Base-by-base conservation (phyloP, 2,329 filamentous ascomycete species). In the Pseudocercospora musae region DNA sequence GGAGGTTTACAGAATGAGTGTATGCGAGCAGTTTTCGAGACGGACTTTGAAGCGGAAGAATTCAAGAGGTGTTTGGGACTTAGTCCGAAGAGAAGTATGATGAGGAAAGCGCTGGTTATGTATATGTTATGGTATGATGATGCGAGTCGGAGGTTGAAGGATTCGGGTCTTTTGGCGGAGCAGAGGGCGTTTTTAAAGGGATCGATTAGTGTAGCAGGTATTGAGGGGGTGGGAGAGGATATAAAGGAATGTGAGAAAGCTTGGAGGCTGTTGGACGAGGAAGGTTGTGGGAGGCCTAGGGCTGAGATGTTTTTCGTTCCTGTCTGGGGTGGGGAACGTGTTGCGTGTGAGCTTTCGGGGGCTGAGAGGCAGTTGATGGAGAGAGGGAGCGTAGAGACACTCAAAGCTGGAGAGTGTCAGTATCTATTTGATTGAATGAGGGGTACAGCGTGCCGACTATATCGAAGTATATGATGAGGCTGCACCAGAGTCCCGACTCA, bases 101-200 rank as follows among this genome's bases (percentile, higher is more conserved):
- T 58, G 56, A 37, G 60, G 37, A 46, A 27, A 15, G 60, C 60
- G 40, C 42, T 62, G 49, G 11, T 62, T n/a, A 25, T n/a, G 20
- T 42, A 58, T 20, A 58, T 62, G 56, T 50, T 62, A 6, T 58
- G 55, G 55, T 49, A 18, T 25, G 60, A 62, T 52, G 42, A 49
- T 54, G 4, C 54, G 48, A 48, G 44, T 48, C 18, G 18, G 2
- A 18, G 18, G 9, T 11, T 48, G 44, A 48, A 48, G 13, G 18
- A 48, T 25, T 33, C 11, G 2, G 31, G 31, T 1, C 13, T 23
- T 8, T 8, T 48, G 18, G 18, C 18, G 7, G 1, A 11, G 11
- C 42, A 48, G 44, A 48, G 21, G 9, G 9, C 1, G 18, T 21
- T 48, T 23, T 13, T 48, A 7, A 5, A 13, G 20, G 44, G 6